These are phyloP conservation scores for Ustilago esculenta DNA, from an alignment of 1,284 basidiomycete genomes.

Conservation along the genomic window DNA sequence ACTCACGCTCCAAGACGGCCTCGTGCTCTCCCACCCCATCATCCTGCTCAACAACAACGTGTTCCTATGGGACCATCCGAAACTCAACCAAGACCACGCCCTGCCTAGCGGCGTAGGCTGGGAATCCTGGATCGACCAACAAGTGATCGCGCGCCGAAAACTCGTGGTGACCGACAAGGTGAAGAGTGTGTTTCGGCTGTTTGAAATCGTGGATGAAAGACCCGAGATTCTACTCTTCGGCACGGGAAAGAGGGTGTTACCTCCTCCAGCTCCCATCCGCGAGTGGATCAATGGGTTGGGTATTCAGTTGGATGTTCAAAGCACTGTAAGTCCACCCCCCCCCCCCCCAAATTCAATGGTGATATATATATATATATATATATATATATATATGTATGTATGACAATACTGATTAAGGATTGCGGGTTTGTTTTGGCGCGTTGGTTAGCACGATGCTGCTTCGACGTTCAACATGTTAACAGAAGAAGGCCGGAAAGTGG, in stretches of 20 bases:
- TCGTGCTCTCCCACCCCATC: slow-evolving; percentile 79
- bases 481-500: slow-evolving; percentile 90
- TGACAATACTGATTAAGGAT: too few species aligned
- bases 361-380: too few species aligned
- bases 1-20: slow-evolving; percentile 70
- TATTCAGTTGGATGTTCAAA: slow-evolving; percentile 92
- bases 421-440: too few species aligned
- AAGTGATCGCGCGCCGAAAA: slow-evolving; percentile 8
- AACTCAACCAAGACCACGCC: slow-evolving; percentile 66
- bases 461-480: slow-evolving; percentile 91
- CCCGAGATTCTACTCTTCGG: slow-evolving; percentile 89
- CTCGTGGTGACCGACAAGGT: slow-evolving; percentile 23
- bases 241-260: slow-evolving; percentile 79
- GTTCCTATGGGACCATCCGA: slow-evolving; percentile 87
- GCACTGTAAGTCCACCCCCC: slow-evolving; percentile 75
- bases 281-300: slow-evolving; percentile 80
- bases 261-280: slow-evolving; percentile 77
- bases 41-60: slow-evolving; percentile 84
- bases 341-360: too few species aligned
- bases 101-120: slow-evolving; percentile 66
- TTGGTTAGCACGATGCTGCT: slow-evolving; percentile 90
- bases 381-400: too few species aligned
- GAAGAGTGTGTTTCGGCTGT: slow-evolving; percentile 37
- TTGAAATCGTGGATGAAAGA: slow-evolving; percentile 49
- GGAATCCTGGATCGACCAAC: slow-evolving; percentile 75